Evolutionary conservation across 2,329 filamentous ascomycete genomes (phyloP), one percentile per base, ranked within the genome.

Genomic region (Calonectria pteridis): DNA sequence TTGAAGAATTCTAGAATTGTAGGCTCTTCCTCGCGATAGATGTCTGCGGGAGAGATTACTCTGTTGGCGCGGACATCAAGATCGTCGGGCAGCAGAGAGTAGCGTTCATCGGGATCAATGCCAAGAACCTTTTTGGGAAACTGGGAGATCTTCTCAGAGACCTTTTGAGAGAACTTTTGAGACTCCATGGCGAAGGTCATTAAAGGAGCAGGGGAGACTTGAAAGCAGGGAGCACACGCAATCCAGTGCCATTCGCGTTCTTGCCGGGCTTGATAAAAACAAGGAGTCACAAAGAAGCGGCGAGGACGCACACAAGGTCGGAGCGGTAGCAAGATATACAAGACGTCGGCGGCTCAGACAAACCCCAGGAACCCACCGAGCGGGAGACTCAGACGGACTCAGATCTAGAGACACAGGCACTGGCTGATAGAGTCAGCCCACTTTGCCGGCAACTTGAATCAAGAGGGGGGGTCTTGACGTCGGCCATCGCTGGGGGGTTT

Each of bases 1-100:
- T 82, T 81, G 37, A 95, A 73, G 89, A 90, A 95, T 78, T 94
- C 93, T 1, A 80, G 77, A 1, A 90, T 87, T 3, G 91, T 92
- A 1, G 94, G 94, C 75, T 95, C 93, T 3, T 91, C 86, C 80
- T 95, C 94, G 53, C 93, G 86, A 78, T 83, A 84, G 58, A 79
- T 72, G n/a, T 81, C 77, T 16, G 80, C 78, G 2, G 82, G 77
- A 13, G 77, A 63, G 14, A 84, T 76, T 10, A 76, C 69, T 1
- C 78, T 69, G 51, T 71, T 76, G 7, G 82, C 82, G 13, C 77
- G 76, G 6, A 76, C 72, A 20, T 80, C 77, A 6, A 84, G 79
- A 67, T 79, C 69, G 5, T 69, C 65, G 1, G 83, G 81, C 11
- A 82, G 67, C 20, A 65, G 69, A n/a, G 77, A 69, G 70, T 80